A percentile compares a stretch with the other conserved stretches of the same genome.
Evolutionary conservation across 495 filamentous ascomycete species (phyloP).

Genomic region (Cryomyces minteri): DNA sequence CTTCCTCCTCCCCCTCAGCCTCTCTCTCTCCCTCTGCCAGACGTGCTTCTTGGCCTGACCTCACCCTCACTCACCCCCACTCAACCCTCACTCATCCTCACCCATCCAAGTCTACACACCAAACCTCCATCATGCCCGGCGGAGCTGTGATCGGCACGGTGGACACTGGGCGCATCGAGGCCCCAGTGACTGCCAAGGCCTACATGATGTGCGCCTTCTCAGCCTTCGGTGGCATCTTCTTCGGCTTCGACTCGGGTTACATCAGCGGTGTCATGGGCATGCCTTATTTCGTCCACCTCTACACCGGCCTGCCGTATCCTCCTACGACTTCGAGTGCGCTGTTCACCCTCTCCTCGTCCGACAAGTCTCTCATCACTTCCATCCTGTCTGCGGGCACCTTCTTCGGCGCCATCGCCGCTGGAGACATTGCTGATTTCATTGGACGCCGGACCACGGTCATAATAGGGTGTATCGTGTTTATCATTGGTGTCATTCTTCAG

Average conservation of each 20-base stretch:
- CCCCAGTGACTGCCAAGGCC: conserved; percentile 43
- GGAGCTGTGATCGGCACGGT: conserved; percentile 1
- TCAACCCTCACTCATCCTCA: too few species aligned
- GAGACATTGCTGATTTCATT: conserved; percentile 47
- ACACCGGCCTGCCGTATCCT: conserved; percentile 22
- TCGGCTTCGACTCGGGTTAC: conserved; percentile 32
- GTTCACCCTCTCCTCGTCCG: conserved; percentile 16
- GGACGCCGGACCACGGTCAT: conserved; percentile 55
- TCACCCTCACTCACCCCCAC: too few species aligned
- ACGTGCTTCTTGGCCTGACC: not conserved
- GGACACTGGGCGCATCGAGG: conserved; percentile 25
- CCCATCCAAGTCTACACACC: too few species aligned
- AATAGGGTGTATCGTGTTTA: conserved; percentile 42
- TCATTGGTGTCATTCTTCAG: conserved; percentile 44
- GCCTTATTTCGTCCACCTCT: conserved; percentile 28
- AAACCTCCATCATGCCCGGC: not conserved
- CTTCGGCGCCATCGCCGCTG: conserved; percentile 53
- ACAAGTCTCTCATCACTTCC: conserved; percentile 48
- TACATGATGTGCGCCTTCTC: conserved; percentile 55
- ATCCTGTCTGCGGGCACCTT: conserved; percentile 62
- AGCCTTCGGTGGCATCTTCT: conserved; percentile 41
- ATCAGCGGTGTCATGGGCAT: conserved; percentile 42
- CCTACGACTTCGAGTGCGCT: too few species aligned
- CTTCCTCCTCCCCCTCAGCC: too few species aligned
- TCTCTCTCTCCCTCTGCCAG: too few species aligned